These are phyloP conservation scores for Penicillium sp. DNA, from an alignment of 2,329 filamentous ascomycete species.

Conservation along the genomic window DNA sequence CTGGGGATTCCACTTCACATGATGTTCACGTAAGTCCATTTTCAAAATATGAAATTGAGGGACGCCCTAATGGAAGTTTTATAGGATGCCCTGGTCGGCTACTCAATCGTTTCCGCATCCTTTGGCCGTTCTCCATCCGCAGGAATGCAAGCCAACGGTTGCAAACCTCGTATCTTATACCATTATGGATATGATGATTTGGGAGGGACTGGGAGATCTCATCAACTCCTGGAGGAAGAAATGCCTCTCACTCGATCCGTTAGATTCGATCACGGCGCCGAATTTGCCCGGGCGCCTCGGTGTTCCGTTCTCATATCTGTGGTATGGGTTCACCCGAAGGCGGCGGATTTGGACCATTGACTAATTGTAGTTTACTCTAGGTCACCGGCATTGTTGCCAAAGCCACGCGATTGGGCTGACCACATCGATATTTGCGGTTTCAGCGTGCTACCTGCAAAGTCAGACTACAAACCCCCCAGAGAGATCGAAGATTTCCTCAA, in stretches of 20 bases:
- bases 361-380: slow-evolving; percentile 23
- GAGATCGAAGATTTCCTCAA: slow-evolving; percentile 66
- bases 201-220: slow-evolving; percentile 86
- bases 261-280: slow-evolving; percentile 80
- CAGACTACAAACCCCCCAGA: slow-evolving; percentile 63
- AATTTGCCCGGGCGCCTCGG: slow-evolving; percentile 72
- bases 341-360: slow-evolving; percentile 3
- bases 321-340: slow-evolving; percentile 47
- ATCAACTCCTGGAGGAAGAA: slow-evolving; percentile 83
- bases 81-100: slow-evolving; percentile 81
- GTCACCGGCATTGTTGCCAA: slow-evolving; percentile 74
- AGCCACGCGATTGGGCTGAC: slow-evolving; percentile 71
- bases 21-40: slow-evolving; percentile 74
- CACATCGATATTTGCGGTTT: slow-evolving; percentile 74
- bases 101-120: slow-evolving; percentile 85
- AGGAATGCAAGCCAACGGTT: slow-evolving; percentile 71
- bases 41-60: neutral
- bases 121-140: slow-evolving; percentile 74
- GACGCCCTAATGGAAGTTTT: slow-evolving; percentile 5
- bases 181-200: slow-evolving; percentile 86
- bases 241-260: slow-evolving; percentile 69
- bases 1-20: slow-evolving; percentile 74
- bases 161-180: slow-evolving; percentile 83
- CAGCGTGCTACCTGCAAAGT: slow-evolving; percentile 68
- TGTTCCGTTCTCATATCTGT: slow-evolving; percentile 88